A percentile compares a stretch with the other conserved stretches of the same genome.
phyloP scores from a whole-genome alignment of 2,329 filamentous ascomycete species.

The Botrytis tulipae region DNA sequence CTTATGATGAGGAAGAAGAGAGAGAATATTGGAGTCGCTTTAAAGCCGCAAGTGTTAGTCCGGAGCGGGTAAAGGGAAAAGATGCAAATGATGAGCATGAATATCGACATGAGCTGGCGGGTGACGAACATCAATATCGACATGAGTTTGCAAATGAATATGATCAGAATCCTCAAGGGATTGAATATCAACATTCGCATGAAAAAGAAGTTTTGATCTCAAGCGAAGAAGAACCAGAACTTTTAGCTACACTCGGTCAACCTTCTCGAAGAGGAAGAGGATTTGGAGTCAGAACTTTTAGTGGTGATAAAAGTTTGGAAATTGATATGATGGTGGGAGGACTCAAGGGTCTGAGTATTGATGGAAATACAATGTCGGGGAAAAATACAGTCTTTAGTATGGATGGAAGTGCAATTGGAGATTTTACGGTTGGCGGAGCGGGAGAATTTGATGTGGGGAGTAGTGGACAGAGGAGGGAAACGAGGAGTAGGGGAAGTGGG shows the following conservation, averaged over 20 bases:
- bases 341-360: not conserved
- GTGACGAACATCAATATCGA: not conserved
- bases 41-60: not conserved
- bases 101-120: not conserved
- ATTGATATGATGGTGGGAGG: not conserved
- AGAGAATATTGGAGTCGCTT: not conserved
- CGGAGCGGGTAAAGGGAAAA: not conserved
- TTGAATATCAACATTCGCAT: not conserved
- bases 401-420: slow-evolving; percentile 4
- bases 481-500: not conserved
- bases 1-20: slow-evolving; percentile 13
- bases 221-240: slow-evolving; percentile 5
- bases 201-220: not conserved
- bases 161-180: not conserved
- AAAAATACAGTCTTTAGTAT: not conserved
- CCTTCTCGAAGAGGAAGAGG: not conserved
- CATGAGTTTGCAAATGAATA: not conserved
- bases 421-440: not conserved
- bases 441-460: not conserved
- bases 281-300: slow-evolving; percentile 12
- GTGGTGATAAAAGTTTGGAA: slow-evolving; percentile 10
- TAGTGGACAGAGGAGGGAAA: not conserved
- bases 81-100: not conserved
- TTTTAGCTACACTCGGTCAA: not conserved
- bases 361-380: not conserved